phyloP scores from a whole-genome alignment of 148 eudicot species.

The Rhododendron williamsianum region DNA sequence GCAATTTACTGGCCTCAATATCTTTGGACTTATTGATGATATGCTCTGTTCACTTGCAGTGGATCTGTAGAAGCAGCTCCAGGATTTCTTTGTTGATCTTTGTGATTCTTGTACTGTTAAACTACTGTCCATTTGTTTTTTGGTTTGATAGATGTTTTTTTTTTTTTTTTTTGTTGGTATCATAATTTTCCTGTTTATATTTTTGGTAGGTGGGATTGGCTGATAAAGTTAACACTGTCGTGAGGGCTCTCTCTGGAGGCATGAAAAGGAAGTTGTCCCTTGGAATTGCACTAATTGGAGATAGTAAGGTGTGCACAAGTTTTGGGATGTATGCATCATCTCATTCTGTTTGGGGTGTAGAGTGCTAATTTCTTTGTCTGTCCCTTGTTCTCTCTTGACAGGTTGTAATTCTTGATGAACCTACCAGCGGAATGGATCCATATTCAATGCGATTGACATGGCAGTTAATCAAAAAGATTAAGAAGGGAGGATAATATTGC shows the following conservation, averaged over 20 bases:
- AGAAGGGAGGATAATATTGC: conserved; percentile 89
- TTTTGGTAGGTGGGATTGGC: conserved; percentile 80
- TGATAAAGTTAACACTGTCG: conserved; percentile 74
- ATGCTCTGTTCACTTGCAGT: not conserved
- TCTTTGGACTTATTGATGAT: not conserved
- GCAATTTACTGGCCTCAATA: not conserved
- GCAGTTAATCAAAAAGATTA: conserved; percentile 83
- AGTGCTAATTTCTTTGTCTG: conserved; percentile 2
- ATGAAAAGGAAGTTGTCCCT: conserved; percentile 97
- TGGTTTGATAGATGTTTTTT: not conserved
- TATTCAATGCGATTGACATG: conserved; percentile 99
- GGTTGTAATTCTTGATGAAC: conserved; percentile 96
- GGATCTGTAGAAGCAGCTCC: not conserved
- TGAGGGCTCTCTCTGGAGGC: conserved; percentile 94
- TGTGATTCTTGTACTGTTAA: not conserved
- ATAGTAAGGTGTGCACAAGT: conserved; percentile 69
- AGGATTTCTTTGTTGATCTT: not conserved
- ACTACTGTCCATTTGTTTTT: not conserved
- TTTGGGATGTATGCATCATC: conserved; percentile 3
- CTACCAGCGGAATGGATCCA: conserved; percentile 99
- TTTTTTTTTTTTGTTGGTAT: not conserved
- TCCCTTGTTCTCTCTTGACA: conserved; percentile 17
- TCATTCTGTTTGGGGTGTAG: conserved; percentile 2
- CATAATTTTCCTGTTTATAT: not conserved
- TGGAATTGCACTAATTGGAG: conserved; percentile 86